Evolutionary conservation across 352 stramenopile species (phyloP), one percentile per base, ranked within the genome.

Genomic region (Poterioochromonas sp.): DNA sequence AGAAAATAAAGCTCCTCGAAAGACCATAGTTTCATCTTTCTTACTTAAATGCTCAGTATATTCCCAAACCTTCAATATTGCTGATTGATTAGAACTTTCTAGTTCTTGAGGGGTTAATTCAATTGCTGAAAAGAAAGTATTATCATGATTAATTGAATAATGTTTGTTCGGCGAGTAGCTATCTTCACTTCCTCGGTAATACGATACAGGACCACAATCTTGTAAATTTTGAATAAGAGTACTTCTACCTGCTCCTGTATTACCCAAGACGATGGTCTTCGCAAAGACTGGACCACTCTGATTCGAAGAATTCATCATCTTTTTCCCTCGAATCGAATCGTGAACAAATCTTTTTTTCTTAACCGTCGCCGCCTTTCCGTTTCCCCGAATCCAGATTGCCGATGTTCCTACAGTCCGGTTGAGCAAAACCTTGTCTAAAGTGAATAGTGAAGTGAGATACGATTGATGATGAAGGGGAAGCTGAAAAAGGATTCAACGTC

Each of bases 271-370:
- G 32, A 73, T 47, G 3, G 37, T 29, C 37, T 73, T 73, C 8
- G 63, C 63, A 68, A 40, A 68, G 34, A 68, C 29, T 11, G 58
- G n/a, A n/a, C n/a, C n/a, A n/a, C n/a, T n/a, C n/a, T n/a, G n/a
- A n/a, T n/a, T n/a, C n/a, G n/a, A n/a, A n/a, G n/a, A n/a, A n/a
- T n/a, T n/a, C n/a, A n/a, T n/a, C n/a, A n/a, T n/a, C n/a, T n/a
- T n/a, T n/a, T n/a, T n/a, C n/a, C n/a, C n/a, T n/a, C n/a, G n/a
- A n/a, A n/a, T n/a, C n/a, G n/a, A n/a, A n/a, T n/a, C n/a, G n/a
- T n/a, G n/a, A n/a, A n/a, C n/a, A n/a, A n/a, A n/a, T n/a, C n/a
- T n/a, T n/a, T n/a, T n/a, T n/a, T n/a, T n/a, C n/a, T n/a, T n/a
- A n/a, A n/a, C n/a, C n/a, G n/a, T n/a, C n/a, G n/a, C n/a, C n/a